These are phyloP conservation scores for Hemileia vastatrix DNA, from an alignment of 1,284 basidiomycete species.

Conservation along the genomic window DNA sequence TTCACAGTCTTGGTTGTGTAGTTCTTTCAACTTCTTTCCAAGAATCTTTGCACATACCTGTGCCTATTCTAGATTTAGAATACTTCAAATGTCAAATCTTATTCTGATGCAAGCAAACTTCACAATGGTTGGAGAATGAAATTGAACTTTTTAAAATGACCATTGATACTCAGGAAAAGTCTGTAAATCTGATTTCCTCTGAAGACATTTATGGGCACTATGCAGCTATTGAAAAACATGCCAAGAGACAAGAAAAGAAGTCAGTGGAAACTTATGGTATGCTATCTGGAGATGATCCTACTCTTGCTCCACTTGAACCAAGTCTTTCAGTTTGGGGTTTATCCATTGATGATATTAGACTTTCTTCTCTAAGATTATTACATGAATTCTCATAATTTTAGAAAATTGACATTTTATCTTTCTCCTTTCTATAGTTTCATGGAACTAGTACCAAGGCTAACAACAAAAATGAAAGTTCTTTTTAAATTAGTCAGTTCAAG, in stretches of 20 bases:
- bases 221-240: slow-evolving; percentile 76
- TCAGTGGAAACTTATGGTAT: slow-evolving; percentile 82
- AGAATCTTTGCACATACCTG: slow-evolving; percentile 54
- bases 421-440: slow-evolving; percentile 64
- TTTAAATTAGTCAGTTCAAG: slow-evolving; percentile 89
- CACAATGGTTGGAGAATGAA: slow-evolving; percentile 85
- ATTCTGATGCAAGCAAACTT: slow-evolving; percentile 86
- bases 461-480: slow-evolving; percentile 94
- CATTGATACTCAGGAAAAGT: slow-evolving; percentile 53
- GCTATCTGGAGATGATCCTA: slow-evolving; percentile 77
- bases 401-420: neutral
- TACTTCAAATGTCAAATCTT: slow-evolving; percentile 82
- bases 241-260: slow-evolving; percentile 78
- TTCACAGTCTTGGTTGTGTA: slow-evolving; percentile 69
- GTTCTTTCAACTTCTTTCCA: slow-evolving; percentile 76
- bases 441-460: slow-evolving; percentile 95
- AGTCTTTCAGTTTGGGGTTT: slow-evolving; percentile 95
- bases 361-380: slow-evolving; percentile 45
- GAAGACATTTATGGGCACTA: slow-evolving; percentile 65
- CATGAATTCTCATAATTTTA: slow-evolving; percentile 48
- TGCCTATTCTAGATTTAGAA: slow-evolving; percentile 64
- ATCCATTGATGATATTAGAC: slow-evolving; percentile 73
- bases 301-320: slow-evolving; percentile 78
- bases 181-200: slow-evolving; percentile 52
- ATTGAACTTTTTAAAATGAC: slow-evolving; percentile 71